Evolutionary conservation across 805 yeast genomes (phyloP), one percentile per base, ranked within the genome.

Genomic region (Yarrowia sp.): DNA sequence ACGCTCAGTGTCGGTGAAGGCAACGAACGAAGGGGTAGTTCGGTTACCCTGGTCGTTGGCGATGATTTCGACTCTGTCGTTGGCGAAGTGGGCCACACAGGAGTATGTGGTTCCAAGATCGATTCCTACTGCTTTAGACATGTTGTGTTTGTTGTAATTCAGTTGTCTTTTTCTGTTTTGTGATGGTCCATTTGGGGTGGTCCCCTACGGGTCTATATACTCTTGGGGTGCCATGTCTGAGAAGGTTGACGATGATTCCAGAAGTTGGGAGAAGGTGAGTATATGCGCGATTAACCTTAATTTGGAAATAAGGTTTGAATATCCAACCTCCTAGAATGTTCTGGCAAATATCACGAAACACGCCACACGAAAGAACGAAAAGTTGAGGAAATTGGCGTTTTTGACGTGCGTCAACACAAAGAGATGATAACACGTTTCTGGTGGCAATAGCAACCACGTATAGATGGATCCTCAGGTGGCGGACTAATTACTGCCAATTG

Each of bases 1-100:
- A 83, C 97, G 89, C 83, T 94, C 98, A 49, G 92, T 85, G 77
- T 91, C 97, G 41, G 97, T 91, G 86, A 92, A 92, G 64, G 97
- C 97, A 72, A 93, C 97, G 79, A 90, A 92, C 45, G 97, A 92
- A 38, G 97, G 97, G 19, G 97, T 92, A 70, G 97, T 92, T 85
- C 97, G 89, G 85, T 93, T 92, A 84, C 98, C 98, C 84, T 93
- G 97, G 80, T 92, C 97, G 77, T 92, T 92, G 75, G 97, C 97
- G 75, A 92, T 87, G 77, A 92, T 92, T 77, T 93, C 97, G 71
- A 92, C 97, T 75, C 96, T 84, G 77, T 90, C 94, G 75, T 89
- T 89, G 56, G 88, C 80, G 79, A 85, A 87, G 79, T 85, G 91
- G 75, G 97, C 98, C 72, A 93, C 98, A 87, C 97, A 92, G 15